Conservation (phyloP, 768 basidiomycete species). For the Tricholoma matsutake region DNA sequence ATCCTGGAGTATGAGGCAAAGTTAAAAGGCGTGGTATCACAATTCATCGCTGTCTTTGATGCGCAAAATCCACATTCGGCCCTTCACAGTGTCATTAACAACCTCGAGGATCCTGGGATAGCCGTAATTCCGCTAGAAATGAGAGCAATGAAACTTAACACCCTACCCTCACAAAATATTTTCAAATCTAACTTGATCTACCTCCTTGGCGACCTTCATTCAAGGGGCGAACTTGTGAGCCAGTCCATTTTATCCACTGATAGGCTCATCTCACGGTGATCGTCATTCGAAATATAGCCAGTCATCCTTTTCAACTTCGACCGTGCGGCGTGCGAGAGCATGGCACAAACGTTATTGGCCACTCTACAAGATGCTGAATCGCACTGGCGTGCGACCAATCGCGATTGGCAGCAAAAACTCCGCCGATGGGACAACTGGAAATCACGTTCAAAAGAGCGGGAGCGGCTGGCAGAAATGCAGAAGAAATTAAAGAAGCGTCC, state of each 20-base stretch:
- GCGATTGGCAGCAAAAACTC: constrained; percentile 50
- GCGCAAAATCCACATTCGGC: constrained; percentile 29
- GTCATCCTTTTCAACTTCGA: constrained; percentile 71
- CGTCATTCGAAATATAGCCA: constrained; percentile 37
- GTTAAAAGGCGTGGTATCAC: constrained; percentile 43
- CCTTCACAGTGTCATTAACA: constrained; percentile 35
- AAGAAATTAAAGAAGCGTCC: constrained; percentile 34
- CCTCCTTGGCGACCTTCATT: constrained; percentile 58
- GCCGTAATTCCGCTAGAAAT: constrained; percentile 2
- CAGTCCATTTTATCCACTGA: neutral
- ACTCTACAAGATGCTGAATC: constrained; percentile 42
- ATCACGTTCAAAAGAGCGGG: constrained; percentile 42
- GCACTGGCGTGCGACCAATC: constrained; percentile 44
- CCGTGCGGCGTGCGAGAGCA: constrained; percentile 53
- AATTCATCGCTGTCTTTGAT: constrained; percentile 36
- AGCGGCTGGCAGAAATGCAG: constrained; percentile 38
- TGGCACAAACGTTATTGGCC: constrained; percentile 37
- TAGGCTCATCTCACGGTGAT: no score
- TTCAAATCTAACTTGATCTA: constrained; percentile 46
- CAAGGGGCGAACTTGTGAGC: constrained; percentile 51
- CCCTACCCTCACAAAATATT: constrained; percentile 23
- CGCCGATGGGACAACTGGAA: constrained; percentile 51
- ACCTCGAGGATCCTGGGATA: constrained; percentile 36
- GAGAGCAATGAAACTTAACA: constrained; percentile 22
- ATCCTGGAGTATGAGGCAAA: constrained; percentile 54